phyloP scores from a whole-genome alignment of 2,329 filamentous ascomycete genomes.

The Pyrenophora tritici-repentis region DNA sequence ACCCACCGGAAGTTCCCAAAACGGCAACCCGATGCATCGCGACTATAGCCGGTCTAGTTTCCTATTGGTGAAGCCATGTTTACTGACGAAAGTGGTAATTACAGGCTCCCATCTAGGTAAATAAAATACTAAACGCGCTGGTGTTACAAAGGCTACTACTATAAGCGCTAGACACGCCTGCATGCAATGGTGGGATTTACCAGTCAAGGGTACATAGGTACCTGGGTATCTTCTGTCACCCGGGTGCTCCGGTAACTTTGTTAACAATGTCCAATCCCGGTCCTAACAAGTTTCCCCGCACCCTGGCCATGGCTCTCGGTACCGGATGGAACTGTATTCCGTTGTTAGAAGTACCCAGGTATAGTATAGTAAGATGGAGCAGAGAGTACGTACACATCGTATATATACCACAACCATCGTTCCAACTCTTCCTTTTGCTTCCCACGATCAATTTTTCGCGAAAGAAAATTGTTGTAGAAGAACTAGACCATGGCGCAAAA shows the following conservation, averaged over 20 bases:
- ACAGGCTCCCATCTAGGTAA: too few species aligned
- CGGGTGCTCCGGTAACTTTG: constrained; percentile 3
- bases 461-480: background rate
- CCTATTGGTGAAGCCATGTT: constrained; percentile 1
- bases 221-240: too few species aligned
- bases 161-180: too few species aligned
- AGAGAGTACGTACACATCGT: background rate
- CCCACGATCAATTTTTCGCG: background rate
- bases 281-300: constrained; percentile 13
- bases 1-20: constrained; percentile 4
- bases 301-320: constrained; percentile 4
- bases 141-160: too few species aligned
- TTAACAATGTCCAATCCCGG: constrained; percentile 6
- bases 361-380: too few species aligned
- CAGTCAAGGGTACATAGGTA: too few species aligned
- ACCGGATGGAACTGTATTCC: too few species aligned
- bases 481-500: constrained; percentile 10
- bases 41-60: background rate
- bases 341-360: too few species aligned
- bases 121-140: too few species aligned
- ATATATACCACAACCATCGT: background rate
- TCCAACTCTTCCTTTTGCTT: background rate
- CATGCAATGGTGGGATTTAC: too few species aligned
- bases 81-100: constrained; percentile 12
- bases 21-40: constrained; percentile 12